Base-by-base conservation (phyloP, 2,329 filamentous ascomycete species). In the Hypomyces perniciosus region DNA sequence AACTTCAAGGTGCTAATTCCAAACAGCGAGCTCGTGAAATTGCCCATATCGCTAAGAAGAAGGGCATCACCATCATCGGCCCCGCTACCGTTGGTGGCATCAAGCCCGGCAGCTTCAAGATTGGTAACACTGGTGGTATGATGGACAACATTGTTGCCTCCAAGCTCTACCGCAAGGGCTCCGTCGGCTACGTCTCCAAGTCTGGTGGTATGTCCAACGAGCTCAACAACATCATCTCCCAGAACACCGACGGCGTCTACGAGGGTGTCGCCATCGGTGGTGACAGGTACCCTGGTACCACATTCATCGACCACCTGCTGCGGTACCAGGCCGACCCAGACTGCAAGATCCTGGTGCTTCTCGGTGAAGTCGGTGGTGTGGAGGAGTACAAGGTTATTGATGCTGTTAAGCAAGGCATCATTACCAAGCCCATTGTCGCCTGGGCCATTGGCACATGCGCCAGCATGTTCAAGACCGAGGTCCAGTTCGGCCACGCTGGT, bases 61-160 rank as follows among this genome's bases (percentile, higher is more conserved):
- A 97, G 86, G 92, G 92, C 57, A 87, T 99, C 70, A 96, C 91
- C 73, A 99, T 99, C 72, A 96, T 99, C 68, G 93, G 93, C 59
- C 93, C 93, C 59, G 93, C 93, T 64, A 99, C 93, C 51, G 93
- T 99, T 57, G 93, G 93, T 83, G 93, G 93, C 67, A 97, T 99
- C 79, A 99, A 97, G 84, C 93, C 93, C 57, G 93, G 93, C 72
- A 89, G 88, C 72, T 99, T 92, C 88, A 99, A 97, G 84, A 99
- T 99, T 60, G 93, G 93, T 72, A 99, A 99, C 83, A 99, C 93
- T 65, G 93, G 93, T 83, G 93, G 93, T 75, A 99, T 99, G 93
- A 99, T 99, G 93, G 93, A 99, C 83, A 99, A 99, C 84, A 99
- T 99, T 66, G 93, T 99, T 59, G 90, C 93, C 63, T 97, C 93